Evolutionary conservation across 441 rosid species (phyloP).

Genomic region (Erodium moschatum): DNA sequence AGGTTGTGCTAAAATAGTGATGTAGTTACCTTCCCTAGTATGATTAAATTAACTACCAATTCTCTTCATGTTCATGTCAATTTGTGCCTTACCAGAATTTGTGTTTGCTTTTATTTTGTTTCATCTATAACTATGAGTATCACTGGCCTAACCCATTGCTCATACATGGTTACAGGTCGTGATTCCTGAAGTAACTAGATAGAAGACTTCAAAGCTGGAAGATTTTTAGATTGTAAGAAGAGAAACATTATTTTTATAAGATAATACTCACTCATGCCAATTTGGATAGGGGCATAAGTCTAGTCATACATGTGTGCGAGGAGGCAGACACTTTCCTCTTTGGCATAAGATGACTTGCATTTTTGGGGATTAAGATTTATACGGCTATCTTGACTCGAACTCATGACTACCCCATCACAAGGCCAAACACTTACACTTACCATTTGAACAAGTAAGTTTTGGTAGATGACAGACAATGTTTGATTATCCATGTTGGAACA

Average conservation of each 20-base stretch:
- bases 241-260: not conserved
- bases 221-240: not conserved
- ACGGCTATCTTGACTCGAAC: no score
- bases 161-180: constrained; percentile 3
- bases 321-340: not conserved
- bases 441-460: no score
- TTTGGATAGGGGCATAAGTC: not conserved
- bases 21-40: not conserved
- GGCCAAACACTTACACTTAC: no score
- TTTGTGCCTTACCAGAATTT: not conserved
- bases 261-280: not conserved
- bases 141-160: not conserved
- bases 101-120: not conserved
- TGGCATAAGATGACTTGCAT: not conserved
- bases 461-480: no score
- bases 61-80: not conserved
- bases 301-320: not conserved
- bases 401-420: no score
- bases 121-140: not conserved
- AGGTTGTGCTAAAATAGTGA: not conserved
- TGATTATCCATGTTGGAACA: no score
- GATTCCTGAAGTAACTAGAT: not conserved
- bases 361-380: no score
- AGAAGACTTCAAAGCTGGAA: constrained; percentile 1
- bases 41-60: not conserved